phyloP scores from a whole-genome alignment of 2,329 filamentous ascomycete species.

The Trichoderma sp. region DNA sequence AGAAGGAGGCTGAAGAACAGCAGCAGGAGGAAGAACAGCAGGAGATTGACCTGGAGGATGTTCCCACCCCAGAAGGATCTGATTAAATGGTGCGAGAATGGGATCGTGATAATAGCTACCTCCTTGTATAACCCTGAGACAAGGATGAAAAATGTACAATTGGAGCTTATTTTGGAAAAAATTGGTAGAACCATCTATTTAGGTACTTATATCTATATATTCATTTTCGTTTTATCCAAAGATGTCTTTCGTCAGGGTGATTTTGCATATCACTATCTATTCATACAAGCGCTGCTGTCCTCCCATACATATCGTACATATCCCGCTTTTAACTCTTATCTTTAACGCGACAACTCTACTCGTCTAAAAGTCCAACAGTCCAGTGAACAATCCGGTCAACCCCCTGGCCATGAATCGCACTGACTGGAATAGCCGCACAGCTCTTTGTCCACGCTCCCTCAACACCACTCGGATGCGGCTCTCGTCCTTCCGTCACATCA shows the following conservation, averaged over 20 bases:
- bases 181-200: not conserved
- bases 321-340: accelerated
- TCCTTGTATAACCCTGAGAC: not conserved
- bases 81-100: not conserved
- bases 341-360: constrained; percentile 25
- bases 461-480: constrained; percentile 70
- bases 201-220: constrained; percentile 24
- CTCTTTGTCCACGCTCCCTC: constrained; percentile 56
- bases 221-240: not conserved
- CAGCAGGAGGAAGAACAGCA: constrained; percentile 26
- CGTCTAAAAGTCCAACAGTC: constrained; percentile 65
- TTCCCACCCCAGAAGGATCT: constrained; percentile 36
- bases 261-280: not conserved
- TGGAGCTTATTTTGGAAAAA: not conserved
- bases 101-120: not conserved
- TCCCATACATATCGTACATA: not conserved
- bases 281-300: not conserved
- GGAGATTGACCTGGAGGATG: constrained; percentile 36
- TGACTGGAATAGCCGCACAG: constrained; percentile 76
- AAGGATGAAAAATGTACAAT: not conserved
- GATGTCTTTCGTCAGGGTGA: not conserved
- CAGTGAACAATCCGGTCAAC: constrained; percentile 72
- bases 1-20: constrained; percentile 28
- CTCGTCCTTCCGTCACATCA: constrained; percentile 58
- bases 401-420: constrained; percentile 83